Base-by-base conservation (phyloP, 352 stramenopile genomes). In the Globisporangium mamillatum region DNA sequence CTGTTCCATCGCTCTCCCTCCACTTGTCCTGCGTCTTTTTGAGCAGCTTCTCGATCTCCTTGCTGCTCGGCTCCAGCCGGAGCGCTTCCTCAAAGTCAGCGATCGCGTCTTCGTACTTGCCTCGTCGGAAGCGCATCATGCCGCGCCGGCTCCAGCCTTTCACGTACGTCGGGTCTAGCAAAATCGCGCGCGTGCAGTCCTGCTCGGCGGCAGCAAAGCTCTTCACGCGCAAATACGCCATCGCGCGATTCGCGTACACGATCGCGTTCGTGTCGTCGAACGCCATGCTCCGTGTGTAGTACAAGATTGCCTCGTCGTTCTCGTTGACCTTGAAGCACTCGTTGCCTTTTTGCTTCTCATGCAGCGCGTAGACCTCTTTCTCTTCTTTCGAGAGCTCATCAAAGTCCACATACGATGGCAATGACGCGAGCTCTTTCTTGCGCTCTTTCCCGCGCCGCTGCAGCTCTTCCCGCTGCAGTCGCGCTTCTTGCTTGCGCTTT, bases 271-370 rank as follows among this genome's bases (percentile, higher is more conserved):
- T 74, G 66, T 89, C 80, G 56, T 95, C 75, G 58, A 97, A 92
- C 22, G 89, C 81, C 66, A 97, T 82, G 59, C 86, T 94, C n/a
- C 88, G 79, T 5, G 92, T 96, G 74, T 98, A 98, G 69, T 88
- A 95, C 22, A 91, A 55, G 18, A 95, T 64, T 5, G 94, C 89
- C 25, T 93, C 85, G 22, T 98, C 85, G 48, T 90, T 85, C 59
- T 98, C 92, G 27, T 83, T 81, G 7, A 75, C 79, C 38, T 83
- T 82, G 76, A 98, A 98, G 64, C 84, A 93, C 70, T 98, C 95
- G 69, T 98, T 98, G 9, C 95, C 95, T 68, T 98, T 98, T 52
- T 97, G 79, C 70, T 97, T 96, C 66, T 98, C 95, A 44, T 89
- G 75, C 10, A 77, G 71, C 24, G 87, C 86, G 50, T 84, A 85